Evolutionary conservation across 441 rosid genomes (phyloP).

Genomic region (Eutrema salsugineum): DNA sequence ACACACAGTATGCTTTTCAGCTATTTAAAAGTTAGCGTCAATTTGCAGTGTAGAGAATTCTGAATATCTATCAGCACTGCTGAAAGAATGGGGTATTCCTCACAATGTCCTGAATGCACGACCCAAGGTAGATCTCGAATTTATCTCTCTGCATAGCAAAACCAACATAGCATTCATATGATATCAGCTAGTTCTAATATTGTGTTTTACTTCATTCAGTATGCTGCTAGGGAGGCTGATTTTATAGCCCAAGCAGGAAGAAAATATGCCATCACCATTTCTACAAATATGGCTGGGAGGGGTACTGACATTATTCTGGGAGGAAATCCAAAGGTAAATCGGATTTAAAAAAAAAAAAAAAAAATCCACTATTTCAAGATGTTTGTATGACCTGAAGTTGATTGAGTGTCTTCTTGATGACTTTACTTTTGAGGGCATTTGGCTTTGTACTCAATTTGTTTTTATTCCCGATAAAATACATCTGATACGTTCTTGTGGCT

Average conservation of each 20-base stretch:
- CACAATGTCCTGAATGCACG: slow-evolving; percentile 96
- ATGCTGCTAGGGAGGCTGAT: slow-evolving; percentile 97
- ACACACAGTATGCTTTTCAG: not conserved
- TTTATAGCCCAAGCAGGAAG: slow-evolving; percentile 93
- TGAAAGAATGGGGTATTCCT: slow-evolving; percentile 76
- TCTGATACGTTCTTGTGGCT: slow-evolving; percentile 4
- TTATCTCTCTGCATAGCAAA: slow-evolving; percentile 1
- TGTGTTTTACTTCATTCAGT: slow-evolving; percentile 42
- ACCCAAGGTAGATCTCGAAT: slow-evolving; percentile 65
- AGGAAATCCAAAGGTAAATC: slow-evolving; percentile 88
- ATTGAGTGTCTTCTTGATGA: slow-evolving; percentile 11
- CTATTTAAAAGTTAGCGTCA: slow-evolving; percentile 16
- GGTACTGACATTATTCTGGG: slow-evolving; percentile 97
- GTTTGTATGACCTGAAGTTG: not conserved
- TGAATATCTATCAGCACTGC: slow-evolving; percentile 86
- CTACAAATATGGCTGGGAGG: slow-evolving; percentile 99
- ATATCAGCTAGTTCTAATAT: slow-evolving; percentile 8
- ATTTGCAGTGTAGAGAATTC: slow-evolving; percentile 90
- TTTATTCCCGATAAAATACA: not conserved
- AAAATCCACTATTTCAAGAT: not conserved
- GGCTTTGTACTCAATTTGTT: not conserved
- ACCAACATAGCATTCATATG: not conserved
- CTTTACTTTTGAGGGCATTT: slow-evolving; percentile 6
- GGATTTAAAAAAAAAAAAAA: not conserved
- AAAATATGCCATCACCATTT: slow-evolving; percentile 88